A percentile compares a stretch with the other conserved stretches of the same genome.
Evolutionary conservation across 1,284 basidiomycete species (phyloP).

Genomic region (Ustilago bromivora): DNA sequence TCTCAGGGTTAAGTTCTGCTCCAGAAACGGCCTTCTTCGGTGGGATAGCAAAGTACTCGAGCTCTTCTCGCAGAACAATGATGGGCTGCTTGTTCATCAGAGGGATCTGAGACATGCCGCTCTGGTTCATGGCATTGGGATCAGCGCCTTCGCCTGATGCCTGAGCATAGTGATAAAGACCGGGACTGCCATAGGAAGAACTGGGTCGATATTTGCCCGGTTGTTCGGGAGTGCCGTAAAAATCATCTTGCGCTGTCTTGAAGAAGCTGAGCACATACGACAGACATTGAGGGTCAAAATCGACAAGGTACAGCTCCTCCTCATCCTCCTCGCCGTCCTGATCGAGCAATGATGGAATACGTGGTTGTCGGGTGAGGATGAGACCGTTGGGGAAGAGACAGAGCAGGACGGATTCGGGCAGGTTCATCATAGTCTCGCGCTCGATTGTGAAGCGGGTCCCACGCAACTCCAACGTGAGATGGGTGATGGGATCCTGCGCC

Average conservation of each 20-base stretch:
- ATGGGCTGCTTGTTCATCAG: slow-evolving; percentile 96
- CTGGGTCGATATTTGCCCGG: slow-evolving; percentile 81
- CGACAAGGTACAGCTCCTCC: slow-evolving; percentile 93
- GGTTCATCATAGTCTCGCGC: slow-evolving; percentile 96
- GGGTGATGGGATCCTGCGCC: slow-evolving; percentile 71
- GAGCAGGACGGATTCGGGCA: slow-evolving; percentile 94
- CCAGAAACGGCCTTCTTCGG: slow-evolving; percentile 39
- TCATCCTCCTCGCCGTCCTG: slow-evolving; percentile 76
- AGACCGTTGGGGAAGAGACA: slow-evolving; percentile 98
- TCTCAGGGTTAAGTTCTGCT: slow-evolving; percentile 19
- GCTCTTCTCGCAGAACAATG: slow-evolving; percentile 95
- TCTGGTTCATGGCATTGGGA: slow-evolving; percentile 67
- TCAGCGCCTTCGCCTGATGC: slow-evolving; percentile 67
- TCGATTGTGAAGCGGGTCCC: slow-evolving; percentile 93
- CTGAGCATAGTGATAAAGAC: slow-evolving; percentile 35
- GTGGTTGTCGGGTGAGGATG: slow-evolving; percentile 87
- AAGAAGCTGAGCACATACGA: slow-evolving; percentile 93
- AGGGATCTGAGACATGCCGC: slow-evolving; percentile 72
- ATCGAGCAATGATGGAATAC: slow-evolving; percentile 68
- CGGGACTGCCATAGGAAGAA: slow-evolving; percentile 57
- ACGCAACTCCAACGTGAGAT: slow-evolving; percentile 90
- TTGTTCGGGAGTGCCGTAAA: slow-evolving; percentile 85
- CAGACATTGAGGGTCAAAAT: slow-evolving; percentile 97
- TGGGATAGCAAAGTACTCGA: slow-evolving; percentile 97
- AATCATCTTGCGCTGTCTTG: slow-evolving; percentile 84